A percentile compares a stretch with the other conserved stretches of the same genome.
Conservation (phyloP, 257 asterid species). For the Cordia subcordata region DNA sequence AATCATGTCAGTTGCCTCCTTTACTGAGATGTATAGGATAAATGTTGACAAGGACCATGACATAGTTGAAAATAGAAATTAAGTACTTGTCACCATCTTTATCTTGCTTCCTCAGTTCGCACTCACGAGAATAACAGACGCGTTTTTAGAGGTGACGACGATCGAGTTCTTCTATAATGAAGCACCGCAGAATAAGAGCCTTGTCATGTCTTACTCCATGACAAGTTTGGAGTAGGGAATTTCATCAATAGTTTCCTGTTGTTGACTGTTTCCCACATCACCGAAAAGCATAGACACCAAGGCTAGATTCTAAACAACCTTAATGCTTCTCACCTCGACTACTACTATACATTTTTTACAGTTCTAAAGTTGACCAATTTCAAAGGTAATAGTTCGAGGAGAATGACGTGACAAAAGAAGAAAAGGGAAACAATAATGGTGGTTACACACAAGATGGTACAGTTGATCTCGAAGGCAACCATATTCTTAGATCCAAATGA, state of each 20-base stretch:
- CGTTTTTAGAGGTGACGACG: conserved; percentile 64
- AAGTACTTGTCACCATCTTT: conserved; percentile 61
- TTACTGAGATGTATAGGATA: conserved; percentile 50
- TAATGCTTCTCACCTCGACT: conserved; percentile 68
- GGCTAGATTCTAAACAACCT: conserved; percentile 79
- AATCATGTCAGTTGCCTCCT: conserved; percentile 62
- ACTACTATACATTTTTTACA: conserved; percentile 59
- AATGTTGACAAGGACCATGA: conserved; percentile 45
- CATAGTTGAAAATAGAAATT: conserved; percentile 30
- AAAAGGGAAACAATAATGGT: conserved; percentile 23
- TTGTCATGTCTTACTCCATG: conserved; percentile 67
- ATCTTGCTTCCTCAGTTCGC: conserved; percentile 66
- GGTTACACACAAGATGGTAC: conserved; percentile 80
- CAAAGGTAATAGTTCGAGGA: too few relatives aligned
- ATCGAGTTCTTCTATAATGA: conserved; percentile 85
- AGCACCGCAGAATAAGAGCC: conserved; percentile 80
- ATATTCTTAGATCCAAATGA: conserved; percentile 60
- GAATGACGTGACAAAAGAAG: conserved; percentile 29
- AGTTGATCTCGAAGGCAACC: conserved; percentile 77
- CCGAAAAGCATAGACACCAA: conserved; percentile 36
- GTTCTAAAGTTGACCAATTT: conserved; percentile 43
- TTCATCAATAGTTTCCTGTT: conserved; percentile 64
- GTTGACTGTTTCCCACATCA: conserved; percentile 46
- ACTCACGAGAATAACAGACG: conserved; percentile 80
- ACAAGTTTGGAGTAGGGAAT: conserved; percentile 66